phyloP scores from a whole-genome alignment of 2,329 filamentous ascomycete species.

The Mycogone perniciosa region DNA sequence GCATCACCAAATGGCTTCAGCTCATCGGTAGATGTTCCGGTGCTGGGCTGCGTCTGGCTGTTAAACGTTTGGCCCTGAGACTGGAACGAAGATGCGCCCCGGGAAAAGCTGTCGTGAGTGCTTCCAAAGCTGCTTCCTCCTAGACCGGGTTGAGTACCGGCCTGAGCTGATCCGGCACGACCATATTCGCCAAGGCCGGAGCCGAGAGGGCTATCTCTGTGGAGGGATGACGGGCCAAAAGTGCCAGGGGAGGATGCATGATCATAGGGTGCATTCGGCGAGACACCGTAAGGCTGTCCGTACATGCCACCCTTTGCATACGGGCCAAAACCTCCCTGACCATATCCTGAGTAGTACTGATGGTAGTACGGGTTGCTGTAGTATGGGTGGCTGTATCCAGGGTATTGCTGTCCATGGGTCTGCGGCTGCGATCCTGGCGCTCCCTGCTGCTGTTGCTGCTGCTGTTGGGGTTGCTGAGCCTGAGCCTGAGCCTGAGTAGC shows the following conservation, averaged over 20 bases:
- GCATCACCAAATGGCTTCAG: slow-evolving; percentile 54
- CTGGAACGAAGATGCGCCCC: slow-evolving; percentile 48
- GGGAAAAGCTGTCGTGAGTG: slow-evolving; percentile 50
- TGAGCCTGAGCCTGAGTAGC: slow-evolving; percentile 48
- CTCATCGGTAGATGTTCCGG: slow-evolving; percentile 41
- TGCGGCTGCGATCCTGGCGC: slow-evolving; percentile 40
- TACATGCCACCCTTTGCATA: slow-evolving; percentile 52
- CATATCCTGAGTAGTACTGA: slow-evolving; percentile 52
- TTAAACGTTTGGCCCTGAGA: slow-evolving; percentile 50
- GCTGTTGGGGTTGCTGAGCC: slow-evolving; percentile 35
- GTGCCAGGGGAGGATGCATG: slow-evolving; percentile 48
- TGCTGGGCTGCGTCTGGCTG: slow-evolving; percentile 41
- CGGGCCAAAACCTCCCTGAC: slow-evolving; percentile 46
- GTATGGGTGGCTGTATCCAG: slow-evolving; percentile 52
- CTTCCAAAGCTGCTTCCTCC: slow-evolving; percentile 46
- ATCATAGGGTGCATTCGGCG: slow-evolving; percentile 51
- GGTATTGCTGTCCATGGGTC: slow-evolving; percentile 43
- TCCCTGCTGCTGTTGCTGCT: slow-evolving; percentile 40
- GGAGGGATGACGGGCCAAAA: slow-evolving; percentile 49
- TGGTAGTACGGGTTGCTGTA: slow-evolving; percentile 58
- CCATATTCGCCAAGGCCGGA: slow-evolving; percentile 51
- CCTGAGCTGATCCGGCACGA: slow-evolving; percentile 44
- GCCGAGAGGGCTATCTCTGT: slow-evolving; percentile 44
- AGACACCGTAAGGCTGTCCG: slow-evolving; percentile 51
- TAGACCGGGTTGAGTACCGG: slow-evolving; percentile 44